Conservation (phyloP, 306 rosid species). For the Acmispon strigosus region DNA sequence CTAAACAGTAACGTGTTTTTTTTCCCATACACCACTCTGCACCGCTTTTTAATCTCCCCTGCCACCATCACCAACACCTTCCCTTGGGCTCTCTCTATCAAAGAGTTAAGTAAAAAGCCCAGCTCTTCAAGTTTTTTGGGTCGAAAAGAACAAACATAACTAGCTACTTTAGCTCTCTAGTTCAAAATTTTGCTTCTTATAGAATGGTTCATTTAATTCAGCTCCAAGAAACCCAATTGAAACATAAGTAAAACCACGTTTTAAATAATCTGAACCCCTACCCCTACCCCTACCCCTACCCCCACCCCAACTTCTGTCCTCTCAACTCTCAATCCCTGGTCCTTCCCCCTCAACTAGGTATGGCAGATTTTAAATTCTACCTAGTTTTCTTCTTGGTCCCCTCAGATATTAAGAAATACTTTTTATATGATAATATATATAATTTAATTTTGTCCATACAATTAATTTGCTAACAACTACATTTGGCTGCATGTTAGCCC, state of each 20-base stretch:
- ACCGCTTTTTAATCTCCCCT: no score
- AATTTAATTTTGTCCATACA: background rate
- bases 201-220: background rate
- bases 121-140: conserved; percentile 3
- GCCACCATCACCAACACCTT: background rate
- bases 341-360: background rate
- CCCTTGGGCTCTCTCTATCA: conserved; percentile 23
- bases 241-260: background rate
- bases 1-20: no score
- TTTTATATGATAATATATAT: background rate
- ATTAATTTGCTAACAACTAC: conserved; percentile 11
- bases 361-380: background rate
- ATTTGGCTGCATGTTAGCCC: no score
- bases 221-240: background rate
- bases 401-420: background rate
- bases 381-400: conserved; percentile 22
- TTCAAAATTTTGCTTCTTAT: background rate
- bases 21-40: no score
- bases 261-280: background rate
- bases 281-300: background rate
- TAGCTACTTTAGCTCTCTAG: background rate
- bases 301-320: background rate
- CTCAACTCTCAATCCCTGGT: background rate
- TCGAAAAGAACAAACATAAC: background rate
- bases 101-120: conserved; percentile 18